phyloP scores from a whole-genome alignment of 805 yeast species.

The Metahyphopichia silvanorum region DNA sequence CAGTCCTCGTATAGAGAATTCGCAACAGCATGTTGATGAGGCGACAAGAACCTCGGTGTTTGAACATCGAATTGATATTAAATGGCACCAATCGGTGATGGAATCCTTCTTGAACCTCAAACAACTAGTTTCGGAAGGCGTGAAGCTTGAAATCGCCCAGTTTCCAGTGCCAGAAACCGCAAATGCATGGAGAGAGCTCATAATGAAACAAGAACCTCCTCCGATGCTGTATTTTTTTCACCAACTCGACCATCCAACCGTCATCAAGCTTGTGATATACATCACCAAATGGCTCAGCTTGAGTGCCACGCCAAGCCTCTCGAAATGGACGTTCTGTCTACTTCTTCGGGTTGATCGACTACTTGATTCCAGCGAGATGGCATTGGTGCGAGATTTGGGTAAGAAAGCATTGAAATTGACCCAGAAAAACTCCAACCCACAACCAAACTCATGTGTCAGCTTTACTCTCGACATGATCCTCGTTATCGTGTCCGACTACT shows the following conservation, averaged over 20 bases:
- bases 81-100: slow-evolving; percentile 3
- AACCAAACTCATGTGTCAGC: too few species aligned
- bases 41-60: too few species aligned
- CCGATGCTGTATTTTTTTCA: slow-evolving; percentile 15
- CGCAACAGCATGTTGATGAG: slow-evolving; percentile 2
- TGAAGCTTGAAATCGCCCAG: not conserved
- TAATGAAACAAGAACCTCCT: slow-evolving; percentile 28
- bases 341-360: slow-evolving; percentile 33
- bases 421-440: slow-evolving; percentile 5
- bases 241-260: slow-evolving; percentile 26
- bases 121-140: slow-evolving; percentile 1
- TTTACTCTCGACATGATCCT: slow-evolving; percentile 30
- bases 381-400: slow-evolving; percentile 35
- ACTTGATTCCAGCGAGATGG: slow-evolving; percentile 29
- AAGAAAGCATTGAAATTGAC: slow-evolving; percentile 33
- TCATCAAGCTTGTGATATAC: slow-evolving; percentile 31
- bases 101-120: slow-evolving; percentile 2
- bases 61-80: not conserved
- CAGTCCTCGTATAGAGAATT: slow-evolving; percentile 3
- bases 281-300: slow-evolving; percentile 37
- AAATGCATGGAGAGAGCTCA: slow-evolving; percentile 27
- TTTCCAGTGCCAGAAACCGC: slow-evolving; percentile 20
- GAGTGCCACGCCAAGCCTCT: slow-evolving; percentile 19
- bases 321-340: slow-evolving; percentile 34
- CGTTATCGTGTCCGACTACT: slow-evolving; percentile 29